phyloP scores from a whole-genome alignment of 371 early-diverging fungal genomes.

The Rhizopus arrhizus region DNA sequence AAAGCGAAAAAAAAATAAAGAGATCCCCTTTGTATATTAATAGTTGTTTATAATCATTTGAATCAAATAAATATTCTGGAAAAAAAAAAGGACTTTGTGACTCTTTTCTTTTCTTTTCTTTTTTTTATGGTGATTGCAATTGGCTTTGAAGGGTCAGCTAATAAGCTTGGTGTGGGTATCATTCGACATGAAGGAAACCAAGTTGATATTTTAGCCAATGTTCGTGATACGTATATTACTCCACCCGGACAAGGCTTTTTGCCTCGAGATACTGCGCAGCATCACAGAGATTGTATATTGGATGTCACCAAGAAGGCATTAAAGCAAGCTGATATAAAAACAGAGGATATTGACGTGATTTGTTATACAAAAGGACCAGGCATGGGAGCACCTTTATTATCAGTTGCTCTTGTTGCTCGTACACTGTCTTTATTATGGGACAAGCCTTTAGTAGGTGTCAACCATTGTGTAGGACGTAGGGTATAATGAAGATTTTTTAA shows the following conservation, averaged over 20 bases:
- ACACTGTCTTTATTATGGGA: slow-evolving; percentile 92
- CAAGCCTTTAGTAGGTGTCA: slow-evolving; percentile 96
- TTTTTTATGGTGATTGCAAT: slow-evolving; percentile 59
- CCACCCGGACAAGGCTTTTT: slow-evolving; percentile 98
- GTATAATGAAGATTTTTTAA: not conserved
- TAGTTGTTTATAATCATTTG: not conserved
- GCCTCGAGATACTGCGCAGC: slow-evolving; percentile 95
- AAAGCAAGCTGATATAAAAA: slow-evolving; percentile 72
- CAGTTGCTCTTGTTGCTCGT: slow-evolving; percentile 94
- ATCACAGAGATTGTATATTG: slow-evolving; percentile 90
- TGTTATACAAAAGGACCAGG: slow-evolving; percentile 99
- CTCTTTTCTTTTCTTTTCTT: slow-evolving; percentile 5
- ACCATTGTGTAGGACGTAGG: slow-evolving; percentile 98
- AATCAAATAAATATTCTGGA: not conserved
- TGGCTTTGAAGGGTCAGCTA: slow-evolving; percentile 98
- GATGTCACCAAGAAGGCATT: slow-evolving; percentile 82
- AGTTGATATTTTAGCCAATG: slow-evolving; percentile 85
- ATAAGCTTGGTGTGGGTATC: slow-evolving; percentile 99
- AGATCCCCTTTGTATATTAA: not conserved
- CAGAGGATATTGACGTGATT: slow-evolving; percentile 87
- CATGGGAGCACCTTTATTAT: slow-evolving; percentile 96
- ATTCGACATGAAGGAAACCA: slow-evolving; percentile 71
- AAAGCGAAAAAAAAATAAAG: slow-evolving; percentile 1
- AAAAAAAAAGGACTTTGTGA: not conserved
- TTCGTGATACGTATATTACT: slow-evolving; percentile 95